Percentiles rank a stretch among this genome's conserved stretches.
Conservation (phyloP, 2,329 filamentous ascomycete species). For the Helicocarpus griseus region DNA sequence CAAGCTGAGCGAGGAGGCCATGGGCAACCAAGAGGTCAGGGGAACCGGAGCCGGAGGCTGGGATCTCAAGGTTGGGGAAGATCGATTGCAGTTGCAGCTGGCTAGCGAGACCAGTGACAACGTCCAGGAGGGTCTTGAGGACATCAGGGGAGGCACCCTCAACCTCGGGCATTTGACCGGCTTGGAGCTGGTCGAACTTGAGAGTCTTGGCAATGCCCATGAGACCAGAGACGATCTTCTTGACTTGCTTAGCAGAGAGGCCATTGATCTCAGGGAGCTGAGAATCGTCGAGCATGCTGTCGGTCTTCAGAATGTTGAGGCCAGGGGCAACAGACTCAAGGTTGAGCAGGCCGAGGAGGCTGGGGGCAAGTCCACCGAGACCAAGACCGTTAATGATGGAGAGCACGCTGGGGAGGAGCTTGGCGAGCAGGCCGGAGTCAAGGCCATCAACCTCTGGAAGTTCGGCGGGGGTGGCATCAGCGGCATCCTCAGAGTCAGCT, state of each 20-base stretch:
- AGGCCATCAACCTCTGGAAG: not conserved
- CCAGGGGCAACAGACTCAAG: not conserved
- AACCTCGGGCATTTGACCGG: not conserved
- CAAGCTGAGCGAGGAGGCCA: constrained; percentile 1
- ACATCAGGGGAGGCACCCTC: not conserved
- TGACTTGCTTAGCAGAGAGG: not conserved
- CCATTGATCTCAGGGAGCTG: not conserved
- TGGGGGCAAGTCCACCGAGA: not conserved
- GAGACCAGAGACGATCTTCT: not conserved
- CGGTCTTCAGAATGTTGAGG: not conserved
- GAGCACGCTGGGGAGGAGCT: not conserved
- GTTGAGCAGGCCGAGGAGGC: constrained; percentile 1
- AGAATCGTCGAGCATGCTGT: not conserved
- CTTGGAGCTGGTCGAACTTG: not conserved
- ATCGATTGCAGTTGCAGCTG: not conserved
- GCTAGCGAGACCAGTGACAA: not conserved
- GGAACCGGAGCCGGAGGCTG: not conserved
- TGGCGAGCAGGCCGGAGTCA: not conserved
- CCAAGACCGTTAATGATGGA: not conserved
- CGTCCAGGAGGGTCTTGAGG: not conserved
- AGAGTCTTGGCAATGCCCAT: not conserved
- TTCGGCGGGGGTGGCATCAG: not conserved
- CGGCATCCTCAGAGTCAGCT: not conserved
- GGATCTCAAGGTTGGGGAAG: not conserved
- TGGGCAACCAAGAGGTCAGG: not conserved